Evolutionary conservation across 352 stramenopile species (phyloP), one percentile per base, ranked within the genome.

Genomic region (Phytopythium aichiense): DNA sequence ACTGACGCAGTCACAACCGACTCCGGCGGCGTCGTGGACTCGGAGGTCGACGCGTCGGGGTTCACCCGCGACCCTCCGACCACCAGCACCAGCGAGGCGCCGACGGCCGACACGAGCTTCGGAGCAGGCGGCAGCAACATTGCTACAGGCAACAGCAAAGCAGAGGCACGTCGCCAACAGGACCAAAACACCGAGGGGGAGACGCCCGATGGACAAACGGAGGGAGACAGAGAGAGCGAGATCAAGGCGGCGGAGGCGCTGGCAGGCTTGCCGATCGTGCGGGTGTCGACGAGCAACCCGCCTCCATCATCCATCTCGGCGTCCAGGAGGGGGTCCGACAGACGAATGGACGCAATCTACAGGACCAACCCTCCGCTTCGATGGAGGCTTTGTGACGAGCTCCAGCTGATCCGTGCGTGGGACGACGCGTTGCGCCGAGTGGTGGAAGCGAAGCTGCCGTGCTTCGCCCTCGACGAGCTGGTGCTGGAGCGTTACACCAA

Each of bases 401-500:
- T 64, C 18, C 38, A 58, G 40, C 51, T 79, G 4, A 64, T 79
- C 12, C 54, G 49, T 23, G 72, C 66, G 38, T 79, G 72, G 72
- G 60, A 79, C 33, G 63, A 76, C 42, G 56, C 76, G 33, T 52
- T 79, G 18, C 61, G 64, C 7, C 64, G 60, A 7, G 72, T 70
- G 23, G 69, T 71, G 23, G 73, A 67, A 16, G 40, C 66, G 20
- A 74, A 72, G 25, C 63, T 74, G 20, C 63, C 63, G 16, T 56
- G 75, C 16, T 37, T 20, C 7, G 22, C 59, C 30, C 45, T 79
- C 33, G 73, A 79, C 50, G 60, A 66, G 12, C 61, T 77, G 5
- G 72, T 79, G 38, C 61, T 76, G n/a, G 66, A 79, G 37, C 56
- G 66, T 35, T 79, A 74, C 60, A 60, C 67, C 16, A 66, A 76